Evolutionary conservation across 495 filamentous ascomycete genomes (phyloP).

Genomic region (Chaetomium tenue): DNA sequence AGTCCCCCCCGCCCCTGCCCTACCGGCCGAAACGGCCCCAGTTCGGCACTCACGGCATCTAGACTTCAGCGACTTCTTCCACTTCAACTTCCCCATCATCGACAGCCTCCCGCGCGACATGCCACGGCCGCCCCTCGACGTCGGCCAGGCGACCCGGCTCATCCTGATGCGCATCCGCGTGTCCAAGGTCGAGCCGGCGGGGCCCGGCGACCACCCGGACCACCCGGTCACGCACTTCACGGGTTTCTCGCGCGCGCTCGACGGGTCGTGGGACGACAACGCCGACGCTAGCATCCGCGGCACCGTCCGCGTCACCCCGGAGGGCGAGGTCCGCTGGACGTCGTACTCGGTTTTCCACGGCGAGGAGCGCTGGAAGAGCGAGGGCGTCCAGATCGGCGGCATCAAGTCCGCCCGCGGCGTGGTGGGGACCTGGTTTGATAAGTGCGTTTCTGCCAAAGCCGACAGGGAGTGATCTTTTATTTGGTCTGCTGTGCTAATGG

Average conservation of each 20-base stretch:
- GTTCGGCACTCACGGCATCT: background rate
- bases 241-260: conserved; percentile 54
- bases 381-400: conserved; percentile 65
- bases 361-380: conserved; percentile 62
- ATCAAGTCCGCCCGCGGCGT: conserved; percentile 56
- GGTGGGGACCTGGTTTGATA: conserved; percentile 66
- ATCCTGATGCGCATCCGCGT: conserved; percentile 61
- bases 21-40: background rate
- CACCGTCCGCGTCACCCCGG: conserved; percentile 53
- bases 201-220: conserved; percentile 44
- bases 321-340: conserved; percentile 67
- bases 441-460: conserved; percentile 44
- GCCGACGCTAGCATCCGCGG: conserved; percentile 57
- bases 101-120: conserved; percentile 34
- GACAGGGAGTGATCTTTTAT: no score
- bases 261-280: conserved; percentile 59
- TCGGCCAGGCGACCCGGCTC: conserved; percentile 60
- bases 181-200: conserved; percentile 51
- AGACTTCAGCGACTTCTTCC: conserved; percentile 62
- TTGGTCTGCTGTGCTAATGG: conserved; percentile 4
- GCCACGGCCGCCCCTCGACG: conserved; percentile 51
- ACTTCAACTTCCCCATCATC: conserved; percentile 55
- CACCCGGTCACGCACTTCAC: conserved; percentile 59
- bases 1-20: background rate
- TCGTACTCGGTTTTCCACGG: conserved; percentile 60